Evolutionary conservation across 192 early-diverging fungal genomes (phyloP), one percentile per base, ranked within the genome.

Genomic region (Coemansia sp.): DNA sequence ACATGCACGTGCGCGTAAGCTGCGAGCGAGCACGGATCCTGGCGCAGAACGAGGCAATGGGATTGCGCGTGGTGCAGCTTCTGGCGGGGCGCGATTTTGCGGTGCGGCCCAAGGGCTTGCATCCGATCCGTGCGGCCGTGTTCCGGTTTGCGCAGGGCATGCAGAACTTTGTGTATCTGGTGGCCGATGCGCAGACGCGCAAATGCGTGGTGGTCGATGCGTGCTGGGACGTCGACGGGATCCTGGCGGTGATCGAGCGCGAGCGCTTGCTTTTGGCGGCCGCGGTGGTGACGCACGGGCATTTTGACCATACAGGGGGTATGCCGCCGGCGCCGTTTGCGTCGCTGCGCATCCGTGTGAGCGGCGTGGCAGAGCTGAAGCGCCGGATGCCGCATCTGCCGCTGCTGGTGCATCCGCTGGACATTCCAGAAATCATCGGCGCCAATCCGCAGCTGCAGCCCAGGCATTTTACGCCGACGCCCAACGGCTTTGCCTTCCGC

Each of bases 181-280:
- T 96, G 11, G 92, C 77, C 30, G 91, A 95, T 69, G 67, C 67
- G 29, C 77, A 83, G 12, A 85, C 84, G 56, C 83, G 84, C 57
- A 83, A 92, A 62, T 93, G 90, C 65, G 68, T 94, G 2, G 85
- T 96, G 8, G 85, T 97, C 17, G 95, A 97, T 70, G 89, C 93
- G 83, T 96, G 94, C 82, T 96, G 94, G 95, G 95, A 96, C 71
- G 82, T 95, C 32, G 92, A 94, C 70, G 93, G 91, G 4, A 89
- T 96, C 38, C 29, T 90, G 40, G 84, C 81, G 18, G 85, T 83
- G 45, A 62, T 90, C 7, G 75, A 87, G 65, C 68, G 80, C 38
- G 74, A 86, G 65, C 79, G 83, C 7, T 83, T 90, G 66, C 85
- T 85, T 29, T 69, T 96, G 28, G 91, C 92, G 0, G 93, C 86